phyloP scores from a whole-genome alignment of 306 rosid genomes.

The Alnus glutinosa region DNA sequence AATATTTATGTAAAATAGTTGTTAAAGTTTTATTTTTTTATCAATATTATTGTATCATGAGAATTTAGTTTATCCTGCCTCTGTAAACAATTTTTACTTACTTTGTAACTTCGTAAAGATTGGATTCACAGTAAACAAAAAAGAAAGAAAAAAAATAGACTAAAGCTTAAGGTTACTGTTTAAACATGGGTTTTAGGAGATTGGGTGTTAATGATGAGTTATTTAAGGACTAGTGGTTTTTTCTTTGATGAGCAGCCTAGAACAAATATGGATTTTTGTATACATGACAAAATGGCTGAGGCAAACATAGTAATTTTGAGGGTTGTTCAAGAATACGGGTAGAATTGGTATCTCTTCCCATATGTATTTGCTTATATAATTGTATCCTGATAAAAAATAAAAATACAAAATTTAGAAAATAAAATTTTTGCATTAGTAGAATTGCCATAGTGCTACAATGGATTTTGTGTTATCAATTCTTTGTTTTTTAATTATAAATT shows the following conservation, averaged over 20 bases:
- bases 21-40: no score
- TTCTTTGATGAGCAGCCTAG: background rate
- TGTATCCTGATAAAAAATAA: no score
- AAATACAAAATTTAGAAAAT: no score
- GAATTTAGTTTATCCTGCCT: constrained; percentile 19
- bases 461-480: no score
- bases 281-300: background rate
- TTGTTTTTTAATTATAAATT: no score
- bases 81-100: background rate
- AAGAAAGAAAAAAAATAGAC: background rate
- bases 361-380: no score
- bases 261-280: background rate
- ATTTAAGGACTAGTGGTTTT: background rate
- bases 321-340: background rate
- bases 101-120: background rate
- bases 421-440: no score
- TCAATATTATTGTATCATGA: no score
- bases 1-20: no score
- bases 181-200: background rate
- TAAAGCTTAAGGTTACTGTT: background rate
- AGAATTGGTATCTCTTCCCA: background rate
- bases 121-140: background rate
- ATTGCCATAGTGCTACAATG: no score
- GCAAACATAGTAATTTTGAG: background rate
- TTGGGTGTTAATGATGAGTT: background rate